Evolutionary conservation across 805 yeast species (phyloP), one percentile per base, ranked within the genome.

Genomic region (Kluyveromyces dobzhanskii): DNA sequence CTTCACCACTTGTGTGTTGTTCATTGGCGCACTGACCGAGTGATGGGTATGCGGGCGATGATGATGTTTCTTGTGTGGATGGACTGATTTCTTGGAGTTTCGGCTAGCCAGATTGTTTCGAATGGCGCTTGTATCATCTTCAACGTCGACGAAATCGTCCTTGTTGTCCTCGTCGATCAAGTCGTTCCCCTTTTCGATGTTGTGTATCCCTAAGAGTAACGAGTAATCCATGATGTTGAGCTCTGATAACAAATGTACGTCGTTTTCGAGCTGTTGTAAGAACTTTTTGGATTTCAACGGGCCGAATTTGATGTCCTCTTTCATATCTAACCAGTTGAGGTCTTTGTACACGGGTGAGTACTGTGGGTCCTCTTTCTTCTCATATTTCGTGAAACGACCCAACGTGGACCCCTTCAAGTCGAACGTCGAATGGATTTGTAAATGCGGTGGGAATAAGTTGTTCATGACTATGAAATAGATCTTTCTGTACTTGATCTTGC

Each of bases 171-270:
- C 41, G 38, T 29, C 44, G 43, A 38, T 41, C 34, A 50, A 51
- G 17, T 70, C 67, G 43, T 75, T 75, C 2, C 80, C 85, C 45
- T 70, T 67, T 21, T 69, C 67, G 44, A 81, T 65, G 55, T 88
- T 92, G 56, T 86, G 97, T 24, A 88, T 71, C 1, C 98, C 99
- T 32, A 94, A 63, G 35, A 92, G 65, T 44, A 92, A 67, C 0
- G 97, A 87, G 61, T 94, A 92, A 59, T 92, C 99, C 99, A 92
- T 92, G 26, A 85, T 88, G 50, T 87, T 86, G 46, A 86, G 66
- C 41, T 73, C 70, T 44, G 85, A 71, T 32, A 92, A 67, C 17
- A 92, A 69, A 40, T 66, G 60, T 14, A 86, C 92, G 57, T 92
- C 99, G 24, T 70, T 70, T 34, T 70, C 76, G 41, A 92, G 65